Evolutionary conservation across 1,284 basidiomycete species (phyloP), one percentile per base, ranked within the genome.

Genomic region (Ustilago esculenta): DNA sequence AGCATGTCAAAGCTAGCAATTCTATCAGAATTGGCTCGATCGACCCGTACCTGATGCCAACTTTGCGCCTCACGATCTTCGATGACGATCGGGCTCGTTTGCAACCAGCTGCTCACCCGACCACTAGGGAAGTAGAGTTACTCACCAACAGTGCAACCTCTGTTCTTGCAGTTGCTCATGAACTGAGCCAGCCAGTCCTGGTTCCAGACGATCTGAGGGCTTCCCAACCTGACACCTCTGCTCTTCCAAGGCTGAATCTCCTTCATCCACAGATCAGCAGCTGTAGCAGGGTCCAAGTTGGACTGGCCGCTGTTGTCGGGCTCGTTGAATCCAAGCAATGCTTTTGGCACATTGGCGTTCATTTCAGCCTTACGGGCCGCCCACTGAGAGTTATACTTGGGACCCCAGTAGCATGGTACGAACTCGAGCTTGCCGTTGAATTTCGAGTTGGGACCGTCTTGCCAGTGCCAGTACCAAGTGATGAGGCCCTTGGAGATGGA

Each of bases 401-500:
- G 68, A 25, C 77, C 79, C 79, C 79, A 81, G 58, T 55, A 77
- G 53, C 64, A 78, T 9, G 79, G 79, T 0, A 81, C 76, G 35
- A 66, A 80, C 32, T 80, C 75, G 39, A 73, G 56, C n/a, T 61
- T 53, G 39, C 50, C 51, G 17, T 49, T 27, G 36, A 77, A 64
- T 5, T 51, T 39, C 12, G 50, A 36, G 44, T 49, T 56, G 20
- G 56, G 50, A 17, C 71, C 79, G 18, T 66, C 64, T 51, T 81
- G 68, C 77, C 79, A 81, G 70, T 81, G 79, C 63, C 76, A 76
- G 54, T 79, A 79, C 75, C 77, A 79, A 11, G 47, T 43, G 39
- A 79, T 53, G 36, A 67, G 57, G 29, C 69, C 76, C 32, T 72
- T 67, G 34, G 68, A 66, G 43, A 80, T 53, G 17, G 36, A 50